Percentiles rank a stretch among this genome's conserved stretches.
phyloP scores from a whole-genome alignment of 345 rosid genomes.

The Sonneratia alba region DNA sequence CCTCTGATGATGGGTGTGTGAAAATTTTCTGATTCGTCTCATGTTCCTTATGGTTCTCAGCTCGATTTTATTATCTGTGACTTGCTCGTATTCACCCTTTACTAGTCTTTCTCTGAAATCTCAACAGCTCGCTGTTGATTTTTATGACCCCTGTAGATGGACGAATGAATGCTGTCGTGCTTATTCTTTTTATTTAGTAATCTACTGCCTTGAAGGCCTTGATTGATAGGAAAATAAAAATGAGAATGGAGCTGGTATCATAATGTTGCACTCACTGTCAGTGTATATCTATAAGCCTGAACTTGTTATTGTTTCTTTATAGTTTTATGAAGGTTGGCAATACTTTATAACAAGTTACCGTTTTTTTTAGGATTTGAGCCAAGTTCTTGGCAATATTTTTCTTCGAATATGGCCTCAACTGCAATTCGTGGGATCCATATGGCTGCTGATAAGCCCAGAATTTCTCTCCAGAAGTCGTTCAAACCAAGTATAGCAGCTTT shows the following conservation, averaged over 20 bases:
- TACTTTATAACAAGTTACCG: neutral
- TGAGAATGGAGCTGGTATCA: neutral
- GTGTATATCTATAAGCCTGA: neutral
- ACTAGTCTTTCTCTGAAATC: neutral
- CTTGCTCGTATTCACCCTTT: too few species aligned
- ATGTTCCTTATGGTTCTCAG: neutral
- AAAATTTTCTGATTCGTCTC: neutral
- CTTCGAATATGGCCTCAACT: constrained; percentile 28
- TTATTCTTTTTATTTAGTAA: neutral
- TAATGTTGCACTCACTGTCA: neutral
- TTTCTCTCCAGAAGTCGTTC: constrained; percentile 12
- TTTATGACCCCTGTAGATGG: neutral
- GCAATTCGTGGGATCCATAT: constrained; percentile 22
- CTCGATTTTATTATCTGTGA: neutral
- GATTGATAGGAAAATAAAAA: neutral
- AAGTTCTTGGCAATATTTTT: constrained; percentile 5
- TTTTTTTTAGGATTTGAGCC: neutral
- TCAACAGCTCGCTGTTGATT: neutral
- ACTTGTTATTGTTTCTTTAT: neutral
- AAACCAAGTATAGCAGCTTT: constrained; percentile 8
- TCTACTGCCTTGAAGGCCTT: neutral
- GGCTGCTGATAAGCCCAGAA: constrained; percentile 26
- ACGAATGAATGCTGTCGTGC: neutral
- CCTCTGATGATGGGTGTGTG: neutral
- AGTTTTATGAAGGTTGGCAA: neutral